phyloP scores from a whole-genome alignment of 805 yeast genomes.

The Ogataea haglerorum region DNA sequence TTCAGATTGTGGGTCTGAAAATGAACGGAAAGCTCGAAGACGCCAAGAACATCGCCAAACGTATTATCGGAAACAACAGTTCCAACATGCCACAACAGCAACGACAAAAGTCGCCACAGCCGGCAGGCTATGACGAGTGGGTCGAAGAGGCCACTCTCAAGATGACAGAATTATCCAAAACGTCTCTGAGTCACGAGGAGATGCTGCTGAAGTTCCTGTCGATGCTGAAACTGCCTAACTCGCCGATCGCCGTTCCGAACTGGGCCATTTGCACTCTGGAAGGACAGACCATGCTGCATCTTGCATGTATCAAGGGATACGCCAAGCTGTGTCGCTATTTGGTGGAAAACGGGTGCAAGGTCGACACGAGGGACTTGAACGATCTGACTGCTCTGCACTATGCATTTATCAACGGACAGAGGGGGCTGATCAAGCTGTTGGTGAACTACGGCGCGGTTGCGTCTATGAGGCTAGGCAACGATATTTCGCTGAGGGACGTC shows the following conservation, averaged over 20 bases:
- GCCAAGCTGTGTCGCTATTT: slow-evolving; percentile 57
- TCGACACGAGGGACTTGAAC: slow-evolving; percentile 70
- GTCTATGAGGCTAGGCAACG: slow-evolving; percentile 49
- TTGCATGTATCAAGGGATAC: slow-evolving; percentile 78
- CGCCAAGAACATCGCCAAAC: slow-evolving; percentile 87
- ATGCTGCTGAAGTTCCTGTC: slow-evolving; percentile 48
- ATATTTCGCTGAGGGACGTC: slow-evolving; percentile 40
- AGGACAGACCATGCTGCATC: slow-evolving; percentile 86
- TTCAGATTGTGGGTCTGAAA: slow-evolving; percentile 94
- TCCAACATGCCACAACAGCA: slow-evolving; percentile 25
- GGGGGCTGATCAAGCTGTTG: slow-evolving; percentile 59
- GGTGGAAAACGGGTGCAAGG: slow-evolving; percentile 59
- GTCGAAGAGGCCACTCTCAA: slow-evolving; percentile 50
- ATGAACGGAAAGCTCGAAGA: slow-evolving; percentile 96
- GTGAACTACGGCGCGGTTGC: slow-evolving; percentile 62
- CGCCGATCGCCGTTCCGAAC: slow-evolving; percentile 58
- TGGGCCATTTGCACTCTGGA: slow-evolving; percentile 77
- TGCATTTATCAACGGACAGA: slow-evolving; percentile 73
- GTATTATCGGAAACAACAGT: slow-evolving; percentile 71
- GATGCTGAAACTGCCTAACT: slow-evolving; percentile 63
- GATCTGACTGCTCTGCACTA: slow-evolving; percentile 88
- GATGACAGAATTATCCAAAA: slow-evolving; percentile 44
- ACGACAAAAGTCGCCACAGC: slow-evolving; percentile 15
- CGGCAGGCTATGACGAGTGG: slow-evolving; percentile 40
- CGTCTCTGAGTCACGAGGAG: slow-evolving; percentile 46